Conservation (phyloP, 2,329 filamentous ascomycete species). For the Monosporascus sp. region DNA sequence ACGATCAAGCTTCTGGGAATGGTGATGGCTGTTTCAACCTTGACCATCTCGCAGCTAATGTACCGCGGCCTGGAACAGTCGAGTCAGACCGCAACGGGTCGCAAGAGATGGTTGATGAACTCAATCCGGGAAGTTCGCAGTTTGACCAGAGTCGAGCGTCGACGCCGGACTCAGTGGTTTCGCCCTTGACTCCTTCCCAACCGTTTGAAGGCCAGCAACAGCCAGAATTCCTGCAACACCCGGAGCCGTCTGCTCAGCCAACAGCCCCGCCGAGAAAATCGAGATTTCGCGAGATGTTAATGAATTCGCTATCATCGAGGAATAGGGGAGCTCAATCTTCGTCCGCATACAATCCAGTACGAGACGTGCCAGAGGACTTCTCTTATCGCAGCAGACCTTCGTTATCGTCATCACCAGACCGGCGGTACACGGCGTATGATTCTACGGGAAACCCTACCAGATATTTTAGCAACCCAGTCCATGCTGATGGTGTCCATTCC, state of each 20-base stretch:
- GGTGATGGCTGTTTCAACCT: not conserved
- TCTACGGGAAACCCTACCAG: not conserved
- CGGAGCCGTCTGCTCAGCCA: not conserved
- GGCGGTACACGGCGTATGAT: not conserved
- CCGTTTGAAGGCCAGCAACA: not conserved
- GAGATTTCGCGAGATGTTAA: conserved; percentile 17
- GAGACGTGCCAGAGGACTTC: conserved; percentile 14
- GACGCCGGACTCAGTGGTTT: not conserved
- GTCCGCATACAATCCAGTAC: conserved; percentile 1
- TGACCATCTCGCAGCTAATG: not conserved
- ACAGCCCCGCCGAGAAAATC: conserved; percentile 1
- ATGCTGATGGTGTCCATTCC: not conserved
- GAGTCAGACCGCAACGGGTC: not conserved
- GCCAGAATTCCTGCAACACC: conserved; percentile 1
- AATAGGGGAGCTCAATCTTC: conserved; percentile 5
- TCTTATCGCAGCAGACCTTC: not conserved
- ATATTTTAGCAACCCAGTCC: too few species aligned
- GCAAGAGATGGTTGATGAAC: not conserved
- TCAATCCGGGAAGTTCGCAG: not conserved
- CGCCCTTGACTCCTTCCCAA: not conserved
- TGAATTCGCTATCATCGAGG: conserved; percentile 12
- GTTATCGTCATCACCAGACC: not conserved
- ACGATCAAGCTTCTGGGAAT: conserved; percentile 1
- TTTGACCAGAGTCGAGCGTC: conserved; percentile 4
- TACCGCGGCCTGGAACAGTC: not conserved